Percentiles rank a stretch among this genome's conserved stretches.
Evolutionary conservation across 352 stramenopile species (phyloP).

Genomic region (Phytophthora pseudosyringae): DNA sequence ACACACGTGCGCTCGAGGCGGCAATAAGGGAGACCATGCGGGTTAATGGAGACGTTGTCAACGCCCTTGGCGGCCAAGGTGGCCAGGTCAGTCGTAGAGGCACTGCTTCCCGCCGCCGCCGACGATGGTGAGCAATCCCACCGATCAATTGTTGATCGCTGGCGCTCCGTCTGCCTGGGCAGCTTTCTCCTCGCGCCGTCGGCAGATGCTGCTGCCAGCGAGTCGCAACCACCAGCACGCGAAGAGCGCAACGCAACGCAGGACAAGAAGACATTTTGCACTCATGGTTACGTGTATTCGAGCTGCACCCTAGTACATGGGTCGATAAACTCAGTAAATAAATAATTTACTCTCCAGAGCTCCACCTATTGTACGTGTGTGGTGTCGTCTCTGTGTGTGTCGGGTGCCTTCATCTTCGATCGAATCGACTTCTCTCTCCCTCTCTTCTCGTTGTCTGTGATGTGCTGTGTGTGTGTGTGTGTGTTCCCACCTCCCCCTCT

Average conservation of each 20-base stretch:
- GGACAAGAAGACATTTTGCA: slow-evolving; percentile 10
- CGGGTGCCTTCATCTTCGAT: slow-evolving; percentile 31
- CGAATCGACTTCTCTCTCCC: slow-evolving; percentile 18
- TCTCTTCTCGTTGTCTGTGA: slow-evolving; percentile 9
- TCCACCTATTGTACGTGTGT: slow-evolving; percentile 46
- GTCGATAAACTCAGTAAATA: slow-evolving; percentile 51
- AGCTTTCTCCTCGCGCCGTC: slow-evolving; percentile 31
- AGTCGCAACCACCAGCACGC: neutral
- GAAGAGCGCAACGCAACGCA: neutral
- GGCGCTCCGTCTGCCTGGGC: slow-evolving; percentile 24
- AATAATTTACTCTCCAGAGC: slow-evolving; percentile 46
- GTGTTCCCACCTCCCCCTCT: slow-evolving; percentile 7
- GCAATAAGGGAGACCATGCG: neutral
- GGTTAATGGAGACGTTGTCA: neutral
- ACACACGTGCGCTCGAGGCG: neutral
- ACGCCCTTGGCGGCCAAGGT: neutral
- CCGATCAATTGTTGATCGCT: slow-evolving; percentile 22
- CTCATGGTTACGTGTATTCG: slow-evolving; percentile 31
- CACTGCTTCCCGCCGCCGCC: slow-evolving; percentile 1
- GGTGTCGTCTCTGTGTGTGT: slow-evolving; percentile 35
- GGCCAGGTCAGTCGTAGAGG: neutral
- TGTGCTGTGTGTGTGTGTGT: slow-evolving; percentile 11
- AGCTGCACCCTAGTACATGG: slow-evolving; percentile 26
- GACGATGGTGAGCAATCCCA: slow-evolving; percentile 15
- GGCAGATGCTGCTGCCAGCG: neutral